These are phyloP conservation scores for Quercus aquifolioides DNA, from an alignment of 306 rosid species.

Conservation along the genomic window DNA sequence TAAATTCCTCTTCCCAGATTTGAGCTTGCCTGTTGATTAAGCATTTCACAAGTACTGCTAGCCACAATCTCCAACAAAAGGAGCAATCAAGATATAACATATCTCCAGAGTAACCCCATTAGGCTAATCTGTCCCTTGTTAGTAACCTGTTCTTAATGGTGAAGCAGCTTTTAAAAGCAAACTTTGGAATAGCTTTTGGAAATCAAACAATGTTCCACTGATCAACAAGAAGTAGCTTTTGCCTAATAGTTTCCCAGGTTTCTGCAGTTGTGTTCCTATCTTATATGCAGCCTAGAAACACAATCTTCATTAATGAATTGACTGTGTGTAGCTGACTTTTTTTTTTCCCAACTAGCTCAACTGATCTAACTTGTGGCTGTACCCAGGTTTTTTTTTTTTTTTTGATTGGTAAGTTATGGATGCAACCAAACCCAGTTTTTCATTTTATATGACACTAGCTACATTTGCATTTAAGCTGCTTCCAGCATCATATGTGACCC, in stretches of 20 bases:
- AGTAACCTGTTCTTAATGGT: background rate
- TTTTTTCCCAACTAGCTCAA: background rate
- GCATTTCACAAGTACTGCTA: background rate
- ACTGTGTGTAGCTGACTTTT: background rate
- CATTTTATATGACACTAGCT: background rate
- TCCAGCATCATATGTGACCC: background rate
- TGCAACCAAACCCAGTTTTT: too few species aligned
- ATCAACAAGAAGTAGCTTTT: background rate
- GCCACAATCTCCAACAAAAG: background rate
- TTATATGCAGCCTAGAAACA: background rate
- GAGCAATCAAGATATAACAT: background rate
- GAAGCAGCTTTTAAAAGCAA: background rate
- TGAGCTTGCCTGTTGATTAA: background rate
- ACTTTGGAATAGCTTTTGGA: background rate
- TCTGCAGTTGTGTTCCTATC: background rate
- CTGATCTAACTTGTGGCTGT: background rate
- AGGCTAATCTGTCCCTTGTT: too few species aligned
- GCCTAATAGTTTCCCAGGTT: background rate
- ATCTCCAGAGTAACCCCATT: background rate
- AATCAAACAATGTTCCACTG: background rate
- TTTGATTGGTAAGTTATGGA: too few species aligned
- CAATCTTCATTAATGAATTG: background rate
- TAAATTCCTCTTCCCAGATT: background rate
- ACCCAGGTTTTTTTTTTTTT: too few species aligned
- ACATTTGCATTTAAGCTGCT: background rate